These are phyloP conservation scores for Pestalotiopsis sp. DNA, from an alignment of 2,329 filamentous ascomycete genomes.

Conservation along the genomic window DNA sequence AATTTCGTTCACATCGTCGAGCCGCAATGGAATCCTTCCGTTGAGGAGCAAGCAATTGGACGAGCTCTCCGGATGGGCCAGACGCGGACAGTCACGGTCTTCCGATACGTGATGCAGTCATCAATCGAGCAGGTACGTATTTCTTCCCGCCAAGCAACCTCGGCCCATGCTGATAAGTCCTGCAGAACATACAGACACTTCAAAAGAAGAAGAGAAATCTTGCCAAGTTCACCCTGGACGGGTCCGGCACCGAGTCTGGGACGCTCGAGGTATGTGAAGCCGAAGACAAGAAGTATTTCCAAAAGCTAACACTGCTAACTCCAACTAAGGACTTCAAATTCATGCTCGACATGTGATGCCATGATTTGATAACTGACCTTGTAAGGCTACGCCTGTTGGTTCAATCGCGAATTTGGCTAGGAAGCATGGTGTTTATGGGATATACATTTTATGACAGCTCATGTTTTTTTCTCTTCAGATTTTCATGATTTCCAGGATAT, in stretches of 20 bases:
- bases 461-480: no score
- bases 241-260: not conserved
- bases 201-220: not conserved
- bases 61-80: not conserved
- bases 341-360: not conserved
- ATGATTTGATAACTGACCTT: no score
- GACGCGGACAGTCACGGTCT: not conserved
- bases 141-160: not conserved
- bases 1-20: not conserved
- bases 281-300: no score
- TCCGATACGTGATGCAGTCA: not conserved
- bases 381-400: no score
- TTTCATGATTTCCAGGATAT: no score
- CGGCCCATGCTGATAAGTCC: not conserved
- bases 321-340: not conserved
- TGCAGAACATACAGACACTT: not conserved
- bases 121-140: not conserved
- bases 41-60: not conserved
- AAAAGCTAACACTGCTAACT: not conserved
- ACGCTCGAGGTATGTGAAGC: not conserved
- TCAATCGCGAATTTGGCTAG: no score
- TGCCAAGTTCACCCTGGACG: not conserved
- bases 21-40: not conserved
- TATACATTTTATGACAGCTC: no score
- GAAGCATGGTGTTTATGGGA: no score